phyloP scores from a whole-genome alignment of 192 early-diverging fungal species.

The Coemansia furcata region DNA sequence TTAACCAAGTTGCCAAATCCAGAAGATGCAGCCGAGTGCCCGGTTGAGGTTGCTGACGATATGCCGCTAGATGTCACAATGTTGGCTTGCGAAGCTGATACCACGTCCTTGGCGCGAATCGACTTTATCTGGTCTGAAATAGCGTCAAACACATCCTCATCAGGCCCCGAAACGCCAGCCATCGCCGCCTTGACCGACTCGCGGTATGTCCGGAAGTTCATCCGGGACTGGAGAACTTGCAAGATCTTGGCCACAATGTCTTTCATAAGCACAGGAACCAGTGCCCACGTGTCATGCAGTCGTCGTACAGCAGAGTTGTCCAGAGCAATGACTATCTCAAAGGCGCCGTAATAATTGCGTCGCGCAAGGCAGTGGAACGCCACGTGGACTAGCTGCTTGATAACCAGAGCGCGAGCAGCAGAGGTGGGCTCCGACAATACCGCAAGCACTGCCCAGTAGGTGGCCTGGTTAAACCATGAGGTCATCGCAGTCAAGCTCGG shows the following conservation, averaged over 20 bases:
- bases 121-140: conserved; percentile 46
- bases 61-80: conserved; percentile 17
- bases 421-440: conserved; percentile 47
- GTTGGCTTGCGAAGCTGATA: conserved; percentile 22
- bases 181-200: conserved; percentile 53
- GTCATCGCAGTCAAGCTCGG: conserved; percentile 51
- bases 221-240: conserved; percentile 44
- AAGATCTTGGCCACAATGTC: conserved; percentile 47
- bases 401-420: conserved; percentile 40
- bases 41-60: conserved; percentile 13
- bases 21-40: conserved; percentile 16
- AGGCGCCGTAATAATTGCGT: conserved; percentile 54
- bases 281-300: conserved; percentile 51
- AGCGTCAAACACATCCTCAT: conserved; percentile 46
- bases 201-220: conserved; percentile 53
- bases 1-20: conserved; percentile 42
- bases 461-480: conserved; percentile 56
- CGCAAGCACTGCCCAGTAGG: conserved; percentile 52
- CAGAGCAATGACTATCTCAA: conserved; percentile 55
- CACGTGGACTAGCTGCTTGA: conserved; percentile 52
- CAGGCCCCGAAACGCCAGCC: conserved; percentile 40
- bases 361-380: conserved; percentile 55
- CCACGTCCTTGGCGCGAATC: conserved; percentile 44
- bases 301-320: conserved; percentile 53
- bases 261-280: conserved; percentile 44